Evolutionary conservation across 768 basidiomycete genomes (phyloP).

Genomic region (Kwoniella dejecticola): DNA sequence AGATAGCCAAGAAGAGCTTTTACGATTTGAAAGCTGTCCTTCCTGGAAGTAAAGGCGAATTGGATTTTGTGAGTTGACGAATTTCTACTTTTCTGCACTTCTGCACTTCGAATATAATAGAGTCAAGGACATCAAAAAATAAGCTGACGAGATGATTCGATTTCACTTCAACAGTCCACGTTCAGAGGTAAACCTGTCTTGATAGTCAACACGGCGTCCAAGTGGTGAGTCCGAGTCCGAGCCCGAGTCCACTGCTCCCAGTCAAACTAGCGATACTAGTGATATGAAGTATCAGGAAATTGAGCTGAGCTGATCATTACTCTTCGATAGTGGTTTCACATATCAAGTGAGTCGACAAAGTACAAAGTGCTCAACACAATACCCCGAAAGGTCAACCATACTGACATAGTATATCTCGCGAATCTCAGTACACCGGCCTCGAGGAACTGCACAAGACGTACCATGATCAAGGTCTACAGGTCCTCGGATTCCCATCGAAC

Average conservation of each 20-base stretch:
- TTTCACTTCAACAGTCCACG: constrained; percentile 12
- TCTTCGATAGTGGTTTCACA: constrained; percentile 54
- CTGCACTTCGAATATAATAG: too few relatives aligned
- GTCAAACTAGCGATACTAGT: too few relatives aligned
- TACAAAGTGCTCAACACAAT: too few relatives aligned
- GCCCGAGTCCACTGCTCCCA: too few relatives aligned
- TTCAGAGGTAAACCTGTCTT: constrained; percentile 56
- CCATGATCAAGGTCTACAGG: constrained; percentile 70
- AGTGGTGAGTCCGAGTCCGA: constrained; percentile 57
- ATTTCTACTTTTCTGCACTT: too few relatives aligned
- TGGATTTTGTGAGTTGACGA: constrained; percentile 47
- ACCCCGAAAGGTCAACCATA: too few relatives aligned
- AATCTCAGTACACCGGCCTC: constrained; percentile 66
- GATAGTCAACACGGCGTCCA: constrained; percentile 56
- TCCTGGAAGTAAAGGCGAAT: constrained; percentile 41
- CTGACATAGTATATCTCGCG: too few relatives aligned
- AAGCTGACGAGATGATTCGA: too few relatives aligned
- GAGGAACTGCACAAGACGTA: constrained; percentile 79
- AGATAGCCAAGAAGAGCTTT: constrained; percentile 36
- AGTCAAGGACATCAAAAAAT: too few relatives aligned
- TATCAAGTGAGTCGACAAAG: constrained; percentile 40
- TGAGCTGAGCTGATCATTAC: too few relatives aligned
- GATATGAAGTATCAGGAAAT: too few relatives aligned
- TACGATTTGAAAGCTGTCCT: constrained; percentile 51
- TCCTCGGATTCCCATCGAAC: constrained; percentile 91